phyloP scores from a whole-genome alignment of 208 protist genomes.

The Angomonas deanei region DNA sequence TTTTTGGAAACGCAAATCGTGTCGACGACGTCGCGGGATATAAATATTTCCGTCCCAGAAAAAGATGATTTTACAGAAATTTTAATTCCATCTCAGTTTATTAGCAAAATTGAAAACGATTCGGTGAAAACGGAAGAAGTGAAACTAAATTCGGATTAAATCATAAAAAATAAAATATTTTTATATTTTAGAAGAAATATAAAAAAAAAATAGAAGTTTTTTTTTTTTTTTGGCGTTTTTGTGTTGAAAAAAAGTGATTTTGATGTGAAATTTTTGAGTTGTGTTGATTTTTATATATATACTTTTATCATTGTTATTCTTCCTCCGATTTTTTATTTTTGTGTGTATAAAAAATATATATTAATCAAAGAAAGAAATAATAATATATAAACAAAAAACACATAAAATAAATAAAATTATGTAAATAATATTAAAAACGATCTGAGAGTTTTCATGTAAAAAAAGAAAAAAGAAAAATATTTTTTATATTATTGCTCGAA shows the following conservation, averaged over 20 bases:
- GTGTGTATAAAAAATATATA: neutral
- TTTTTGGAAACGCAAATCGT: neutral
- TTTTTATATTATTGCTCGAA: neutral
- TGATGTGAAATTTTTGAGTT: neutral
- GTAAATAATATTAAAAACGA: neutral
- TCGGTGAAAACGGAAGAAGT: neutral
- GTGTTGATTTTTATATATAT: neutral
- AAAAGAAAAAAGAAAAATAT: neutral
- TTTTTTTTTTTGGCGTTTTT: neutral
- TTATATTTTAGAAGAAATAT: neutral
- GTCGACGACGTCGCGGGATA: neutral
- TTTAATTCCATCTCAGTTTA: neutral
- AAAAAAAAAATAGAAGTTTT: neutral
- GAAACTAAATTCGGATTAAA: neutral
- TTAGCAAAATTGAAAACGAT: neutral
- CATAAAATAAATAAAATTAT: neutral
- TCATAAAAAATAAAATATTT: neutral
- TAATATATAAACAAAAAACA: neutral
- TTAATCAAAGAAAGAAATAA: neutral
- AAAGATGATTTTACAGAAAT: neutral
- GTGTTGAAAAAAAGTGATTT: neutral
- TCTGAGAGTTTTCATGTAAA: neutral
- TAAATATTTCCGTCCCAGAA: neutral
- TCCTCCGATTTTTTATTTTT: conserved; percentile 9
- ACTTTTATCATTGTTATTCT: neutral